Conservation (phyloP, 495 filamentous ascomycete species). For the Coniosporium apollinis region DNA sequence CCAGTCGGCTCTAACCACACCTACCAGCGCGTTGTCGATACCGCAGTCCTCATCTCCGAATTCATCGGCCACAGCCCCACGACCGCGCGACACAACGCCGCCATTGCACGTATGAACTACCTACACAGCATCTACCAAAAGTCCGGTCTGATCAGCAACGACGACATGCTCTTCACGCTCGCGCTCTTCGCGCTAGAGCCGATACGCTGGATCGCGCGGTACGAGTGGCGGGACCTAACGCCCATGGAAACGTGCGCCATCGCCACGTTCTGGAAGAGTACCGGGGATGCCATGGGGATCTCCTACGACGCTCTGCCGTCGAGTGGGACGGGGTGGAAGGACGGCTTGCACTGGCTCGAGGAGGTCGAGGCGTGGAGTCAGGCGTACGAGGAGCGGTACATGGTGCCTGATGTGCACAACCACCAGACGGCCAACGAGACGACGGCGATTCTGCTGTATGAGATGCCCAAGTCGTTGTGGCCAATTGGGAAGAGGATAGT, state of each 20-base stretch:
- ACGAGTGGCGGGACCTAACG: constrained; percentile 46
- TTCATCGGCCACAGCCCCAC: constrained; percentile 31
- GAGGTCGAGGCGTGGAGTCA: constrained; percentile 42
- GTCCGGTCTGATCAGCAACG: constrained; percentile 41
- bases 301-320: constrained; percentile 27
- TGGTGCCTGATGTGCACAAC: constrained; percentile 41
- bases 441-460: constrained; percentile 39
- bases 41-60: constrained; percentile 39
- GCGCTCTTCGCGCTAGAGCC: constrained; percentile 45
- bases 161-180: constrained; percentile 53
- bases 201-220: constrained; percentile 35
- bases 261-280: constrained; percentile 47
- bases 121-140: constrained; percentile 43
- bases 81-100: constrained; percentile 29
- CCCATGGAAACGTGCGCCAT: constrained; percentile 49
- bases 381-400: constrained; percentile 35
- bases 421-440: constrained; percentile 37
- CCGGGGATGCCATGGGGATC: constrained; percentile 46
- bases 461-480: constrained; percentile 34
- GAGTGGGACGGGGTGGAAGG: constrained; percentile 29
- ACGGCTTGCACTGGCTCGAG: constrained; percentile 51
- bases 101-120: constrained; percentile 49
- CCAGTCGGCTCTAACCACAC: too few species aligned
- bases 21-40: constrained; percentile 48
- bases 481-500: constrained; percentile 33